A percentile compares a stretch with the other conserved stretches of the same genome.
These are phyloP conservation scores for Hibiscus tridactylites DNA, from an alignment of 345 rosid genomes.

Conservation along the genomic window DNA sequence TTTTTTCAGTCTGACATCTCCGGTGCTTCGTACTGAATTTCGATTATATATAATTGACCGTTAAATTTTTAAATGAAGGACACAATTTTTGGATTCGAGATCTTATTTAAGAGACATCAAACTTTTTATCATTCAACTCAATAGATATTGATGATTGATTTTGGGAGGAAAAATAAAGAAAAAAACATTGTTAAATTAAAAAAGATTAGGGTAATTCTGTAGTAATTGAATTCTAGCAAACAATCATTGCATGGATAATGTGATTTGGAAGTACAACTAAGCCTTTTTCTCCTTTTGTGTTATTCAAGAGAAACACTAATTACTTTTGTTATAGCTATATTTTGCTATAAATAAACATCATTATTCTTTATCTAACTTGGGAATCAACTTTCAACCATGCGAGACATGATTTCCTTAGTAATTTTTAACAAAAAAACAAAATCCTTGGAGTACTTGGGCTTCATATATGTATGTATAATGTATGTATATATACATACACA, in stretches of 20 bases:
- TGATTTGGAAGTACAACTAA: constrained; percentile 6
- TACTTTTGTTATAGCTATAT: neutral
- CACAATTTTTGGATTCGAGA: too few species aligned
- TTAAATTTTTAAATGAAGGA: too few species aligned
- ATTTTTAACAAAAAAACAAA: neutral
- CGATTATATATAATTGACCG: too few species aligned
- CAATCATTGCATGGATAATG: neutral
- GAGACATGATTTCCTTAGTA: too few species aligned
- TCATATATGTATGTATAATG: neutral
- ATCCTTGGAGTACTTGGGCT: neutral
- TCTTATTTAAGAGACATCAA: too few species aligned
- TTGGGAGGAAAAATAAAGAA: too few species aligned
- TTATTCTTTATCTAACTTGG: too few species aligned
- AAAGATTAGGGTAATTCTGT: neutral
- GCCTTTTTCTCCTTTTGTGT: neutral
- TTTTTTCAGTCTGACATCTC: too few species aligned
- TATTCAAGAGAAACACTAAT: neutral
- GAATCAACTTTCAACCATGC: neutral
- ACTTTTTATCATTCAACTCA: too few species aligned
- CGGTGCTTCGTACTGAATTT: too few species aligned
- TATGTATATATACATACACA: too few species aligned
- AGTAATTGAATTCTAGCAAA: neutral
- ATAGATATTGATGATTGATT: too few species aligned
- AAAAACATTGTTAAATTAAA: neutral
- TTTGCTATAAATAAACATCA: neutral